Evolutionary conservation across 345 rosid genomes (phyloP).

Genomic region (Brassica rapa): DNA sequence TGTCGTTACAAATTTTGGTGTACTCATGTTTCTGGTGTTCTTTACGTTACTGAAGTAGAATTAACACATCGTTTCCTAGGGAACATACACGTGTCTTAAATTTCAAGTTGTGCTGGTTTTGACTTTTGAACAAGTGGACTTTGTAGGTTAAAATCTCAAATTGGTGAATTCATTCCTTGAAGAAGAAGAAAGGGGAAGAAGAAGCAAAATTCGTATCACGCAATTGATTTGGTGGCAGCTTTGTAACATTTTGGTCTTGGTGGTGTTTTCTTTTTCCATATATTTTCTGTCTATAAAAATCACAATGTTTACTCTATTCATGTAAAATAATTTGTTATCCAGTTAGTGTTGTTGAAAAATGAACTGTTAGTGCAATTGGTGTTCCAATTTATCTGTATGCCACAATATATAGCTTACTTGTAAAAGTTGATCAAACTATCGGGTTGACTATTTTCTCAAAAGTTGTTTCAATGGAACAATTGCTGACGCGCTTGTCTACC

Average conservation of each 20-base stretch:
- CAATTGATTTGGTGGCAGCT: constrained; percentile 29
- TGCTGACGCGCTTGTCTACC: too few species aligned
- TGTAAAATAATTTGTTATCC: constrained; percentile 30
- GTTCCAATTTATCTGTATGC: not conserved
- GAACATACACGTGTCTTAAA: not conserved
- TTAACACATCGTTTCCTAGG: not conserved
- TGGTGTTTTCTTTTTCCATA: constrained; percentile 2
- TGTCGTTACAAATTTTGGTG: not conserved
- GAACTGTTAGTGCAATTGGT: not conserved
- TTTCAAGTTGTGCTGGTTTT: not conserved
- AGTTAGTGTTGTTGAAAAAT: not conserved
- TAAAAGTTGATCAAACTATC: not conserved
- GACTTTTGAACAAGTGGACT: not conserved
- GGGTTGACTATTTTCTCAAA: not conserved
- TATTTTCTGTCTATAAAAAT: constrained; percentile 24
- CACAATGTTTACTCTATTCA: constrained; percentile 9
- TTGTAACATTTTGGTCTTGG: constrained; percentile 34
- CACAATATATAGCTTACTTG: not conserved
- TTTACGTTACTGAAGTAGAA: not conserved
- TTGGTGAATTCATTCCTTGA: constrained; percentile 32
- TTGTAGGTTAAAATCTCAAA: constrained; percentile 34
- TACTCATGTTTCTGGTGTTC: not conserved
- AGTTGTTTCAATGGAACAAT: too few species aligned
- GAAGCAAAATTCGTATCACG: constrained; percentile 4
- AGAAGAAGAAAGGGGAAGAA: constrained; percentile 26